These are phyloP conservation scores for Ogataea polymorpha DNA, from an alignment of 805 yeast species.

Conservation along the genomic window DNA sequence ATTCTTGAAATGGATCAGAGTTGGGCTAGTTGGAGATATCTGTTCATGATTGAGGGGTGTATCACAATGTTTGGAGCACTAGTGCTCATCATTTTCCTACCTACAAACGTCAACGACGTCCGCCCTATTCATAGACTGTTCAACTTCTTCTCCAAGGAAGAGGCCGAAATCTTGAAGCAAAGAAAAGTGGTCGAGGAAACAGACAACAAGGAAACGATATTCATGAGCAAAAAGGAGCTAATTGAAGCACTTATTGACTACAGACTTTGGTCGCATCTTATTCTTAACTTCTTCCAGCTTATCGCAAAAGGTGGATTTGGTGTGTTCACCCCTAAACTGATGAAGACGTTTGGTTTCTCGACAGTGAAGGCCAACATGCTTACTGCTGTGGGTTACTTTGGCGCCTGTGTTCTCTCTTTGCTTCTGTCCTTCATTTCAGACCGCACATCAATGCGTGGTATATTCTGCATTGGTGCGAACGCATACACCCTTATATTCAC, in stretches of 20 bases:
- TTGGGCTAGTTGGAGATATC: constrained; percentile 44
- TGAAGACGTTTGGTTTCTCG: constrained; percentile 1
- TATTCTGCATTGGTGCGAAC: constrained; percentile 1
- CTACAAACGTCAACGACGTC: constrained; percentile 1
- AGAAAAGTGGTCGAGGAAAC: constrained; percentile 1
- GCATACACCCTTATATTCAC: constrained; percentile 1
- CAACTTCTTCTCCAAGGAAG: constrained; percentile 1
- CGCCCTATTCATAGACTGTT: constrained; percentile 1
- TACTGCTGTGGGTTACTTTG: not conserved
- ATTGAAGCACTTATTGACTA: not conserved
- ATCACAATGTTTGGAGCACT: constrained; percentile 29
- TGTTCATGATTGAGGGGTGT: constrained; percentile 45
- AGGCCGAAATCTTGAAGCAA: constrained; percentile 1
- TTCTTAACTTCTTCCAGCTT: constrained; percentile 1
- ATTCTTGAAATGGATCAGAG: constrained; percentile 38
- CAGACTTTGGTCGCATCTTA: not conserved
- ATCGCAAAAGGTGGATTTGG: constrained; percentile 1
- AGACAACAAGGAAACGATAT: constrained; percentile 1
- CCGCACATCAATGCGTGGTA: constrained; percentile 1
- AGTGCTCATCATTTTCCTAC: constrained; percentile 1
- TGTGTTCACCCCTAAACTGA: not conserved
- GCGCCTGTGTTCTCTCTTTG: constrained; percentile 1
- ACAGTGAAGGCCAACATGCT: constrained; percentile 1
- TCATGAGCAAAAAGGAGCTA: constrained; percentile 1
- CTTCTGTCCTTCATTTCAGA: constrained; percentile 1